Percentiles rank a stretch among this genome's conserved stretches.
These are phyloP conservation scores for Phytophthora rubi DNA, from an alignment of 352 stramenopile genomes.

Conservation along the genomic window DNA sequence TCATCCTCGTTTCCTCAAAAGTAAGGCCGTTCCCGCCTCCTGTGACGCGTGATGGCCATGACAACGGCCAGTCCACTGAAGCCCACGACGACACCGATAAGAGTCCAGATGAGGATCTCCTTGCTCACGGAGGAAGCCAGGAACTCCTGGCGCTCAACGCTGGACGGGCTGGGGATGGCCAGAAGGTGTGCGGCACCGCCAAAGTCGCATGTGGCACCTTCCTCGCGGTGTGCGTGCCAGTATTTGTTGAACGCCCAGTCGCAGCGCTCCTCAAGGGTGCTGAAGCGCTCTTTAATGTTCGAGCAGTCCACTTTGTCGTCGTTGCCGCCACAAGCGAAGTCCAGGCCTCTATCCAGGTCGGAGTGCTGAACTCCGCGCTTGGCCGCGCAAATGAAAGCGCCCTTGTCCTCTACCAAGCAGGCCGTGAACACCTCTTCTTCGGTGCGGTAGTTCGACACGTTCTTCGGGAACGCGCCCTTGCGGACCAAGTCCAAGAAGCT, in stretches of 20 bases:
- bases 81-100: constrained; percentile 18
- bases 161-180: constrained; percentile 29
- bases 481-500: constrained; percentile 83
- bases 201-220: constrained; percentile 79
- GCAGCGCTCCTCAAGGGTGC: constrained; percentile 65
- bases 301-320: constrained; percentile 59
- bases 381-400: constrained; percentile 69
- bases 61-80: constrained; percentile 18
- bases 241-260: constrained; percentile 81
- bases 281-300: constrained; percentile 47
- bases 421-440: constrained; percentile 72
- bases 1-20: too few relatives aligned
- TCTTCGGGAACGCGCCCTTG: constrained; percentile 73
- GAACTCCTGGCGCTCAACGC: constrained; percentile 25
- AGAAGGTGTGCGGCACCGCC: constrained; percentile 68
- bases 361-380: constrained; percentile 70
- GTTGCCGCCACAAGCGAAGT: constrained; percentile 64
- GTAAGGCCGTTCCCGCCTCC: constrained; percentile 9
- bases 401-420: constrained; percentile 74
- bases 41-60: constrained; percentile 24
- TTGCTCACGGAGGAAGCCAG: constrained; percentile 18
- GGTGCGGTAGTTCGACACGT: constrained; percentile 64
- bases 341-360: constrained; percentile 61
- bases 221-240: constrained; percentile 67
- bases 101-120: constrained; percentile 32